Evolutionary conservation across 768 basidiomycete species (phyloP), one percentile per base, ranked within the genome.

Genomic region (Chlorophyllum brunneum): DNA sequence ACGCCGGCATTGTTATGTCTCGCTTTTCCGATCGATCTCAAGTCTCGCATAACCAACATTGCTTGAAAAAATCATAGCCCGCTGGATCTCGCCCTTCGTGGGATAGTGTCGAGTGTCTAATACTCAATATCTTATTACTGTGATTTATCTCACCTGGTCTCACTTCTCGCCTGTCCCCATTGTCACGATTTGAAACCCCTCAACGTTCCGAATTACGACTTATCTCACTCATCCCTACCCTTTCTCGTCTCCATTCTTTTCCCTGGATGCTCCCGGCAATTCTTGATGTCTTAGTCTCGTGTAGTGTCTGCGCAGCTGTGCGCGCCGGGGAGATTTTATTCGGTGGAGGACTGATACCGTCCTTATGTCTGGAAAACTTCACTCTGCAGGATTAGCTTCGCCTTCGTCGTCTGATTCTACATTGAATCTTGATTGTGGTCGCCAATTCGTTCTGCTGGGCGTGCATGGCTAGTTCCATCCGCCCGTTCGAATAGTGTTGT

Each of bases 1-100:
- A 87, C 88, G 85, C 74, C 65, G 85, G 85, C 82, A 65, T 78
- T 78, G 69, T 70, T 67, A 58, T 56, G 63, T 68, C 63, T 59
- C 56, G 59, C 63, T 59, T 56, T 8, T 59, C 53, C 57, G 56
- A 52, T 56, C 58, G 41, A 49, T 60, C 60, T 64, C 68, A 58
- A 64, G 63, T 56, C 54, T 58, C 59, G 65, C 64, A 63, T 26
- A 20, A 5, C 37, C 44, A 53, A 53, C 10, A n/a, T n/a, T 31
- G 44, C 36, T 53, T 53, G 61, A 58, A 56, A 50, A 44, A 43
- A 43, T 20, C 5, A 42, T 20, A 24, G 50, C 47, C 57, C 41
- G 54, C 55, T 48, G 57, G 56, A 55, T 53, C 53, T 34, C 45
- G 56, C 58, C 54, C 52, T 43, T 48, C 48, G 43, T 57, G 42